Evolutionary conservation across 768 basidiomycete species (phyloP), one percentile per base, ranked within the genome.

Genomic region (Asterophora parasitica): DNA sequence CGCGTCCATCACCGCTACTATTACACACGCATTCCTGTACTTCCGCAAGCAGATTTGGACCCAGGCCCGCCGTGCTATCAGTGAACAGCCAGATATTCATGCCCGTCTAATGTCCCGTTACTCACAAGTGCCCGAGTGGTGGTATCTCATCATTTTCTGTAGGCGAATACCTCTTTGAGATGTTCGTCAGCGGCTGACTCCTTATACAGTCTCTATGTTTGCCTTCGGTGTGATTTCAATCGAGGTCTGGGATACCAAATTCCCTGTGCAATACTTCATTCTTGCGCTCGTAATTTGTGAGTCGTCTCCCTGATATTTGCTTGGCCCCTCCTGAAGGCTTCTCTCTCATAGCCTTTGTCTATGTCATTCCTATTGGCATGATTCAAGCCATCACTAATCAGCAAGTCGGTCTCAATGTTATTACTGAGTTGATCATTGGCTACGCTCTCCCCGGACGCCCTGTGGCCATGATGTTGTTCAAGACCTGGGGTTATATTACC

Each of bases 401-500:
- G 58, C 81, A 87, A 71, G 73, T 88, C 44, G 83, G 81, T 35
- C 71, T 84, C 46, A 79, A 76, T 58, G 88, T 91, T 28, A 80
- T 92, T 59, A 82, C 88, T 3, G 89, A 92, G 64, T 69, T 90
- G 33, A 81, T 92, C 52, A 80, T 89, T 20, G 89, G 89, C 45
- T 90, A 88, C 57, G 79, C 76, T 19, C 74, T 88, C 34, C 90
- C 88, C 10, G 88, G 90, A 2, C 77, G 77, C 12, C 86, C 88
- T 4, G 62, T 90, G 47, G 88, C 89, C 0, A 87, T 81, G 75
- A 88, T 91, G 88, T 70, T 90, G 71, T 89, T 89, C 76, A 90
- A 88, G 77, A 85, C 84, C 0, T 88, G 75, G 74, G 86, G 88
- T 27, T 88, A 86, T 56, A 82, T 84, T 48, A 82, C 78, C 42